Evolutionary conservation across 208 protist species (phyloP).

Genomic region (Leishmania braziliensis): DNA sequence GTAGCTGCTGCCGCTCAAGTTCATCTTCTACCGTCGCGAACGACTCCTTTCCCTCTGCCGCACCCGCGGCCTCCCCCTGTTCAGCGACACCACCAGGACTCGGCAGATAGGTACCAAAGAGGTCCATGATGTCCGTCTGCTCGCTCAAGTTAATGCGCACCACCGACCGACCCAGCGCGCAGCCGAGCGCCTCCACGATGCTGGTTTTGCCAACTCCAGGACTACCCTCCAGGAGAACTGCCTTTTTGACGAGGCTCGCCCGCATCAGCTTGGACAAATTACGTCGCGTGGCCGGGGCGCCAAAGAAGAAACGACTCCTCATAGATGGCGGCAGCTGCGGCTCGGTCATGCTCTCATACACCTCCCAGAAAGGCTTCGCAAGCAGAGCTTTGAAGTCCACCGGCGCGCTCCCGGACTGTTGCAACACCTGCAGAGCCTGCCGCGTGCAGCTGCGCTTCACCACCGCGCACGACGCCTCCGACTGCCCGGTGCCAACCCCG

Average conservation of each 20-base stretch:
- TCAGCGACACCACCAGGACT: conserved; percentile 28
- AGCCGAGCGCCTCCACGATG: conserved; percentile 96
- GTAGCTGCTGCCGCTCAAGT: conserved; percentile 43
- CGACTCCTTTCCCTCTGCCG: neutral
- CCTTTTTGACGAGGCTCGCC: conserved; percentile 89
- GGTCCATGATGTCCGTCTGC: conserved; percentile 99
- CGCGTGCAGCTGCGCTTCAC: conserved; percentile 41
- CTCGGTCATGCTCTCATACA: conserved; percentile 77
- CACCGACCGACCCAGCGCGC: conserved; percentile 87
- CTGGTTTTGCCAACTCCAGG: conserved; percentile 99
- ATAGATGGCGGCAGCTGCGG: conserved; percentile 70
- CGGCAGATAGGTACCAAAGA: conserved; percentile 93
- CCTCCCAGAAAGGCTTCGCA: conserved; percentile 64
- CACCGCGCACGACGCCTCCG: conserved; percentile 39
- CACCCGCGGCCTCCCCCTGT: conserved; percentile 41
- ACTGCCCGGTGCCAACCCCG: conserved; percentile 85
- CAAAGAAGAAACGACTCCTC: conserved; percentile 91
- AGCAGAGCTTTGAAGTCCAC: conserved; percentile 34
- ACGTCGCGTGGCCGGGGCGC: conserved; percentile 95
- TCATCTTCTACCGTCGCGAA: conserved; percentile 48
- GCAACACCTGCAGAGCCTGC: conserved; percentile 27
- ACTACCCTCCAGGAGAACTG: conserved; percentile 98
- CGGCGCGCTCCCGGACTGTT: conserved; percentile 11
- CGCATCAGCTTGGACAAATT: conserved; percentile 98
- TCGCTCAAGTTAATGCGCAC: conserved; percentile 99